phyloP scores from a whole-genome alignment of 352 stramenopile genomes.

The Phytophthora sansomeana region DNA sequence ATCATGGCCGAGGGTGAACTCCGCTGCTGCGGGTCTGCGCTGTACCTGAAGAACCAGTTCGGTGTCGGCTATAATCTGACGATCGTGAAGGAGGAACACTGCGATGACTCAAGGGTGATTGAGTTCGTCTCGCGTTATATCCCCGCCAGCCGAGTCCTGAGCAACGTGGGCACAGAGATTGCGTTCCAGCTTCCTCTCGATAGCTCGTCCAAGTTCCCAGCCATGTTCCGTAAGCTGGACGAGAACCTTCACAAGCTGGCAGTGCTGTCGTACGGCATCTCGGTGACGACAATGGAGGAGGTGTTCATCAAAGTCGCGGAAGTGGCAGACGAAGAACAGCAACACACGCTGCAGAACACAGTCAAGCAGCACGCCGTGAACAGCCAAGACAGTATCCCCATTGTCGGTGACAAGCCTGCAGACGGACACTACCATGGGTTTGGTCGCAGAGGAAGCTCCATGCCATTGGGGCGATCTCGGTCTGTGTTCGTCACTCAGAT shows the following conservation, averaged over 20 bases:
- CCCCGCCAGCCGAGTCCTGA: slow-evolving; percentile 48
- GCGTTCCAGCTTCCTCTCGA: slow-evolving; percentile 65
- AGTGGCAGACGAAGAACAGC: slow-evolving; percentile 49
- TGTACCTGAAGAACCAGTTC: slow-evolving; percentile 80
- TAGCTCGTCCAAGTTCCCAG: slow-evolving; percentile 48
- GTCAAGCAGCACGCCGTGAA: slow-evolving; percentile 25
- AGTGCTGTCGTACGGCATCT: slow-evolving; percentile 62
- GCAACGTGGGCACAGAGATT: slow-evolving; percentile 69
- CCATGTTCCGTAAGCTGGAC: slow-evolving; percentile 66
- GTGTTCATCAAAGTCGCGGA: slow-evolving; percentile 83
- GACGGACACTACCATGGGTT: slow-evolving; percentile 22
- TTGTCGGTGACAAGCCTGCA: slow-evolving; percentile 27
- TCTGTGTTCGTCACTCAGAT: slow-evolving; percentile 35
- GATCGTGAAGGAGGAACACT: slow-evolving; percentile 60
- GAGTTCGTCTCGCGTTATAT: slow-evolving; percentile 42
- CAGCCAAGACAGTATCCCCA: slow-evolving; percentile 27
- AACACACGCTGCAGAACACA: slow-evolving; percentile 53
- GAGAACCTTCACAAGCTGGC: slow-evolving; percentile 38
- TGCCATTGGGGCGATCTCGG: slow-evolving; percentile 12
- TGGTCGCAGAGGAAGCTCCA: slow-evolving; percentile 22
- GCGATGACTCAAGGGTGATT: slow-evolving; percentile 43
- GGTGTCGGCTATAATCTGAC: slow-evolving; percentile 74
- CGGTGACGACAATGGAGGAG: slow-evolving; percentile 87
- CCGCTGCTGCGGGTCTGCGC: slow-evolving; percentile 58
- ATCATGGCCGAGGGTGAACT: slow-evolving; percentile 82